Evolutionary conservation across 2,329 filamentous ascomycete genomes (phyloP).

Genomic region (Rhinocladiella similis): DNA sequence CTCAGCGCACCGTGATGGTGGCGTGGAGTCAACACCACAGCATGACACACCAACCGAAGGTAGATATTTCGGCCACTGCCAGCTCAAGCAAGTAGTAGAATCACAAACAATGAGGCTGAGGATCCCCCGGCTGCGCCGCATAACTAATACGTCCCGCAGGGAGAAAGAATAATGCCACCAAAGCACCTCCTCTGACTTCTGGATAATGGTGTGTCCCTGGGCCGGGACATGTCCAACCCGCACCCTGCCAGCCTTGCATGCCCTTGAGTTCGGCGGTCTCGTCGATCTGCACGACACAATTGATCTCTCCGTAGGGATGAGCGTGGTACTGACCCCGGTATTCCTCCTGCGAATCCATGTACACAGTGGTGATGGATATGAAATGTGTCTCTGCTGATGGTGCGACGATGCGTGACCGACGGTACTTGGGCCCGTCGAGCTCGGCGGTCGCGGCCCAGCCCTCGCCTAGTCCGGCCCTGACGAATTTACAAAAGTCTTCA

Average conservation of each 20-base stretch:
- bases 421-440: slow-evolving; percentile 49
- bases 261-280: slow-evolving; percentile 53
- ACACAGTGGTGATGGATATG: slow-evolving; percentile 59
- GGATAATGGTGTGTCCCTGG: slow-evolving; percentile 61
- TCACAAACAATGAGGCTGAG: slow-evolving; percentile 17
- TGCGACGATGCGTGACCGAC: slow-evolving; percentile 47
- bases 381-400: slow-evolving; percentile 50
- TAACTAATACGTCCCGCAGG: slow-evolving; percentile 53
- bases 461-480: slow-evolving; percentile 43
- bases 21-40: too few relatives aligned
- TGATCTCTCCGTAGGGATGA: slow-evolving; percentile 58
- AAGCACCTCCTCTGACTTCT: slow-evolving; percentile 49
- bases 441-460: slow-evolving; percentile 49
- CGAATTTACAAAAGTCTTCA: slow-evolving; percentile 43
- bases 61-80: too few relatives aligned
- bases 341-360: slow-evolving; percentile 54
- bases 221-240: slow-evolving; percentile 57
- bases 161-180: slow-evolving; percentile 57
- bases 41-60: too few relatives aligned
- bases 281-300: slow-evolving; percentile 56
- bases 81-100: too few relatives aligned
- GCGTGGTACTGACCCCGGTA: slow-evolving; percentile 56
- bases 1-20: too few relatives aligned
- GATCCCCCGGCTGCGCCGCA: slow-evolving; percentile 22
- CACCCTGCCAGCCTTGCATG: slow-evolving; percentile 48